phyloP scores from a whole-genome alignment of 2,329 filamentous ascomycete species.

The Calycina marina region DNA sequence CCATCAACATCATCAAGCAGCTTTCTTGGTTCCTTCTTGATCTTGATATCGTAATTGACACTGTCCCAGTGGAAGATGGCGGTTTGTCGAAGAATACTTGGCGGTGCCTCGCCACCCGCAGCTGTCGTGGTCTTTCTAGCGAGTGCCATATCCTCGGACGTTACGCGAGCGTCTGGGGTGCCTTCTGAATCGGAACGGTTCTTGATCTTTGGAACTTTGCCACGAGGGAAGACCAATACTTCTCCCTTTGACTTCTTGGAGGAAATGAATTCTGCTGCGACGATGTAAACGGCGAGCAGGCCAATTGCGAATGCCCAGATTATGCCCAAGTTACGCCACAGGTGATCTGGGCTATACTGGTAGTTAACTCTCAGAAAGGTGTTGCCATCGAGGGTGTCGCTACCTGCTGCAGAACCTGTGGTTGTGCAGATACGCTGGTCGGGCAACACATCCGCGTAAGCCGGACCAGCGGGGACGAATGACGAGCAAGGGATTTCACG shows the following conservation, averaged over 20 bases:
- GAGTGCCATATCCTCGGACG: slow-evolving; percentile 25
- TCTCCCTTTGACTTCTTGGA: slow-evolving; percentile 67
- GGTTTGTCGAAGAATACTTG: slow-evolving; percentile 26
- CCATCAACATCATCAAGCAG: slow-evolving; percentile 80
- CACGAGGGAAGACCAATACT: slow-evolving; percentile 59
- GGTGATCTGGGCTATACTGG: slow-evolving; percentile 41
- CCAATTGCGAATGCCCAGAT: slow-evolving; percentile 48
- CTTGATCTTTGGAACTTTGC: slow-evolving; percentile 30
- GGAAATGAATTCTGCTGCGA: slow-evolving; percentile 45
- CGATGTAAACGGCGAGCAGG: slow-evolving; percentile 47
- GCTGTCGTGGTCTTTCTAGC: slow-evolving; percentile 40
- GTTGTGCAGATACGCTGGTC: slow-evolving; percentile 34
- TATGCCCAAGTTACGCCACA: slow-evolving; percentile 61
- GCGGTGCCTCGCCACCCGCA: slow-evolving; percentile 14
- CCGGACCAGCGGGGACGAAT: slow-evolving; percentile 14
- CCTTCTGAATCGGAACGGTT: slow-evolving; percentile 12
- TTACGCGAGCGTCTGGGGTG: slow-evolving; percentile 10
- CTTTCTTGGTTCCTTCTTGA: slow-evolving; percentile 60
- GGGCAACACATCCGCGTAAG: slow-evolving; percentile 9
- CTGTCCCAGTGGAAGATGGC: slow-evolving; percentile 37
- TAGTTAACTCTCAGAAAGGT: slow-evolving; percentile 41
- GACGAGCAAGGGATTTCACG: slow-evolving; percentile 13
- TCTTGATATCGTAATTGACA: slow-evolving; percentile 47
- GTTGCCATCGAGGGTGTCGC: slow-evolving; percentile 38
- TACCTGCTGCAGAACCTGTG: slow-evolving; percentile 41